Percentiles rank a stretch among this genome's conserved stretches.
These are phyloP conservation scores for Lepidium didymum DNA, from an alignment of 345 rosid species.

Conservation along the genomic window DNA sequence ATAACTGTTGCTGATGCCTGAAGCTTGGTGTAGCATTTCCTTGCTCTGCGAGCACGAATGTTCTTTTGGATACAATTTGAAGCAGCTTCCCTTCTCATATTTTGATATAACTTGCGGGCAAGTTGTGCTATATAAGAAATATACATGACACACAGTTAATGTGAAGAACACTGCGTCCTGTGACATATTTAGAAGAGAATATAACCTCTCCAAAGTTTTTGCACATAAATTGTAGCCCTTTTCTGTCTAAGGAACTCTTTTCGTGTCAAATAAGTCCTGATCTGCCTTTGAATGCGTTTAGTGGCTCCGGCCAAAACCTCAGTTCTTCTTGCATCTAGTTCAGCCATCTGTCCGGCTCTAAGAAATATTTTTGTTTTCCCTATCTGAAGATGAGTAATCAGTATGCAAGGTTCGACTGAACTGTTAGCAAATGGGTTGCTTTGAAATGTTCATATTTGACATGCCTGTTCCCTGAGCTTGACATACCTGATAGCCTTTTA, in stretches of 20 bases:
- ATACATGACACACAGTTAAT: conserved; percentile 4
- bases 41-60: conserved; percentile 36
- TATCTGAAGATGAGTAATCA: conserved; percentile 35
- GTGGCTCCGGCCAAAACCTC: conserved; percentile 52
- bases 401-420: conserved; percentile 9
- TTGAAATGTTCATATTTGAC: background rate
- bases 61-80: conserved; percentile 42
- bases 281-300: conserved; percentile 46
- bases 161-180: background rate
- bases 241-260: conserved; percentile 41
- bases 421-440: background rate
- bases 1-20: conserved; percentile 39
- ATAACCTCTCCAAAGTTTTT: conserved; percentile 51
- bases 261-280: conserved; percentile 44
- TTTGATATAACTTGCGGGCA: conserved; percentile 50
- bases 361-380: conserved; percentile 64
- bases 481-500: conserved; percentile 63
- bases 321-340: conserved; percentile 58
- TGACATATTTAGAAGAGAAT: conserved; percentile 13
- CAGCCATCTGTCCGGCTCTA: conserved; percentile 76
- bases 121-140: conserved; percentile 36
- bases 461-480: conserved; percentile 1
- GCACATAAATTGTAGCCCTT: conserved; percentile 36
- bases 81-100: conserved; percentile 52
- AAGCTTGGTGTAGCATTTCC: conserved; percentile 36